Base-by-base conservation (phyloP, 1,139 yeast genomes). In the Torulaspora globosa region DNA sequence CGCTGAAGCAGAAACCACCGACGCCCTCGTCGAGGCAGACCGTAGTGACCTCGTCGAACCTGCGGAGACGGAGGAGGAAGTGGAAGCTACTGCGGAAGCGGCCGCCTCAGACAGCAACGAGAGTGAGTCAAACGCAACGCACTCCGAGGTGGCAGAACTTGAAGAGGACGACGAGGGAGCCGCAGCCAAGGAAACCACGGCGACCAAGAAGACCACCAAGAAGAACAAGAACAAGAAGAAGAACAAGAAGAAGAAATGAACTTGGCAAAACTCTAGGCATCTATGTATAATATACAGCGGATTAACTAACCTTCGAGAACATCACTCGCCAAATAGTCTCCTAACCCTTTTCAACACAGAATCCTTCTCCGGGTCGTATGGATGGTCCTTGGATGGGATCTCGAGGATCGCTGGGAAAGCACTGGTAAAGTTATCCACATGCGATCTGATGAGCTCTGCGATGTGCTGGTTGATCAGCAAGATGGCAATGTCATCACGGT, bases 301-400 rank as follows among this genome's bases (percentile, higher is more conserved):
- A 36, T 12, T 24, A 19, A 23, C 18, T 27, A 28, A 5, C 27
- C 39, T 3, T 26, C 60, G 24, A 23, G 24, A 5, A 24, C 29
- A 26, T 5, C 73, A 88, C 70, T 90, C 97, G 37, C 97, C 97
- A 72, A 90, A 90, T 56, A 92, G 73, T 66, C 96, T 81, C 73
- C 96, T 84, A 27, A 92, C 98, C 66, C 95, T 84, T 71, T 94
- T 83, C 70, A 92, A 76, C 46, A 92, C 89, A 18, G 96, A 84
- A 69, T 92, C 99, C 80, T 90, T 94, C 67, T 90, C 97, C 19
- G 98, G 98, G 67, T 92, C 79, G 66, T 92, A 92, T 18, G 99
- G 98, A 66, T 92, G 97, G 64, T 92, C 99, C 72, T 92, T 92
- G 14, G 97, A 87, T 32, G 99, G 99, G 57, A 92, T 92, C 70